A percentile compares a stretch with the other conserved stretches of the same genome.
Evolutionary conservation across 306 rosid genomes (phyloP).

Genomic region (Trifolium fragiferum): DNA sequence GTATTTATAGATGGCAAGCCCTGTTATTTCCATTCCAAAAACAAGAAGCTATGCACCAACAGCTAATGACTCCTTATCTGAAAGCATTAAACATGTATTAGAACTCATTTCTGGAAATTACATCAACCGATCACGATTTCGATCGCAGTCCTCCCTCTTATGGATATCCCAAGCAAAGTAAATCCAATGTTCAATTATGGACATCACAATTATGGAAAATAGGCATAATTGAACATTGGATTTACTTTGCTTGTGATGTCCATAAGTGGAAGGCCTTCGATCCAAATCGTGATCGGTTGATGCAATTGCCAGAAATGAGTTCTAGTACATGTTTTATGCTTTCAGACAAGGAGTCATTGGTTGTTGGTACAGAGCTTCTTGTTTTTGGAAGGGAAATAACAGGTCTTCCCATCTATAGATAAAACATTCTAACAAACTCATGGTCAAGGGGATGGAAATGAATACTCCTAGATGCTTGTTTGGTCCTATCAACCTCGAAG

Average conservation of each 20-base stretch:
- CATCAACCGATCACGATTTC: conserved; percentile 62
- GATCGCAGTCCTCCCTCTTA: conserved; percentile 81
- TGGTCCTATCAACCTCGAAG: no score
- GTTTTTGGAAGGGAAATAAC: neutral
- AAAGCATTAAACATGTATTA: neutral
- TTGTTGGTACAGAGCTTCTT: neutral
- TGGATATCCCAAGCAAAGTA: conserved; percentile 69
- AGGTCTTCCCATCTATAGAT: neutral
- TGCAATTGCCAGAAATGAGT: conserved; percentile 64
- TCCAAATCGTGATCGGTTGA: conserved; percentile 63
- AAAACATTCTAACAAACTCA: neutral
- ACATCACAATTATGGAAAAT: no score
- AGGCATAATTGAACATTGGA: conserved; percentile 75
- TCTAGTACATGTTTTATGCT: neutral
- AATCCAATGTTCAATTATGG: conserved; percentile 75
- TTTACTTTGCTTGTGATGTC: conserved; percentile 69
- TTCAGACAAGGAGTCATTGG: neutral
- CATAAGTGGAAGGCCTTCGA: conserved; percentile 75
- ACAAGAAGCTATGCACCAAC: neutral
- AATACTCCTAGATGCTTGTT: no score
- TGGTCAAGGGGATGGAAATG: conserved; percentile 57
- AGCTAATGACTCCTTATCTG: neutral
- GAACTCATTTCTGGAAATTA: conserved; percentile 58
- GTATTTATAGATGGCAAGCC: neutral
- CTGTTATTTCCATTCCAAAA: neutral